phyloP scores from a whole-genome alignment of 2,329 filamentous ascomycete species.

The Dothistroma septosporum region DNA sequence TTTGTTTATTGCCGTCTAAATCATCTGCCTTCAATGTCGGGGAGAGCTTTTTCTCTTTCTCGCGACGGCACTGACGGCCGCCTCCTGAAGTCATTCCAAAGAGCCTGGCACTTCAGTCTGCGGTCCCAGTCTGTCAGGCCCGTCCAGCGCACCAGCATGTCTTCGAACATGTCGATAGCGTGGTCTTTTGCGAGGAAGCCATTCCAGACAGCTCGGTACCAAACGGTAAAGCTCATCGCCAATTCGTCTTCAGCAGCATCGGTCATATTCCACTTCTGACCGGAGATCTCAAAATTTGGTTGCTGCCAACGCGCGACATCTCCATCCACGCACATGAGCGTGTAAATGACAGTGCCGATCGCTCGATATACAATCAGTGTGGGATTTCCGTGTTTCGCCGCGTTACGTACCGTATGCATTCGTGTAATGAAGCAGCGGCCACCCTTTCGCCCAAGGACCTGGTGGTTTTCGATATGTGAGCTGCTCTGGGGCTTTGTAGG shows the following conservation, averaged over 20 bases:
- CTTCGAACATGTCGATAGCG: background rate
- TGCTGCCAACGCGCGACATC: background rate
- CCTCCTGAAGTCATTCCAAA: background rate
- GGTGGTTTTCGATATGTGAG: background rate
- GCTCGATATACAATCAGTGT: background rate
- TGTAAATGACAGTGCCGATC: background rate
- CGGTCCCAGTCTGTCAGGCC: background rate
- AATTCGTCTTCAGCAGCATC: background rate
- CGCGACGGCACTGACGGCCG: background rate
- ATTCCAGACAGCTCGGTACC: background rate
- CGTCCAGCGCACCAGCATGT: background rate
- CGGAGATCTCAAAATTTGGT: background rate
- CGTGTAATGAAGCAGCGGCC: background rate
- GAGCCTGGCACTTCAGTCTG: background rate
- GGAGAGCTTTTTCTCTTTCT: background rate
- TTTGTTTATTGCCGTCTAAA: background rate
- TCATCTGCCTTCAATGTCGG: background rate
- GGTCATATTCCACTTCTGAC: background rate
- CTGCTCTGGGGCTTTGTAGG: conserved; percentile 13
- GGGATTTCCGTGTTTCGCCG: background rate
- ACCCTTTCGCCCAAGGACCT: background rate
- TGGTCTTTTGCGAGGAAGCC: background rate
- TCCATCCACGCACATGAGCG: background rate
- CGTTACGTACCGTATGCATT: conserved; percentile 4
- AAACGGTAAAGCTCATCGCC: background rate